Percentiles rank a stretch among this genome's conserved stretches.
Evolutionary conservation across 176 grass and related monocot genomes (phyloP).

Genomic region (Ensete glaucum): DNA sequence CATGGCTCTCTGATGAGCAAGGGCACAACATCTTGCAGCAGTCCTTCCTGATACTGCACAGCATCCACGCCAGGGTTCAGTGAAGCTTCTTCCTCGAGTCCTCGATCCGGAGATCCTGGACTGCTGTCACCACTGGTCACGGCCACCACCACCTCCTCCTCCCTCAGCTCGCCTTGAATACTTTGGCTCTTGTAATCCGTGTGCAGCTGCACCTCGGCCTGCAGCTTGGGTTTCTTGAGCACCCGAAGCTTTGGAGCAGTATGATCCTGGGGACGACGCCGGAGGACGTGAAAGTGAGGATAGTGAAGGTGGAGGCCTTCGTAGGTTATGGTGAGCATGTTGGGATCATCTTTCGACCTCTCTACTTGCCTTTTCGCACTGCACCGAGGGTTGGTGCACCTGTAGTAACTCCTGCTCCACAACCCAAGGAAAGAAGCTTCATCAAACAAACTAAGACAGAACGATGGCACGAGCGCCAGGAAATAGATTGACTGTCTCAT

Average conservation of each 20-base stretch:
- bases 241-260: too few species aligned
- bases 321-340: slow-evolving; percentile 60
- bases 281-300: slow-evolving; percentile 61
- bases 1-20: slow-evolving; percentile 46
- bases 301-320: slow-evolving; percentile 96
- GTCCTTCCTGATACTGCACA: slow-evolving; percentile 22
- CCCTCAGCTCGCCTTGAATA: too few species aligned
- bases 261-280: background rate
- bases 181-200: too few species aligned
- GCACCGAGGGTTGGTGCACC: slow-evolving; percentile 94
- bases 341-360: slow-evolving; percentile 56
- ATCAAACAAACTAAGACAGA: background rate
- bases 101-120: background rate
- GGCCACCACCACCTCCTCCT: too few species aligned
- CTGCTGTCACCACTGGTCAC: background rate
- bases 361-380: slow-evolving; percentile 95
- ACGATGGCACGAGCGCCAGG: background rate
- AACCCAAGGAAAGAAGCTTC: background rate
- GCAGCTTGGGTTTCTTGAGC: background rate
- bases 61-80: background rate
- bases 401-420: slow-evolving; percentile 76
- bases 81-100: background rate
- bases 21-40: slow-evolving; percentile 82
- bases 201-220: background rate
- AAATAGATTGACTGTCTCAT: background rate